These are phyloP conservation scores for Crassisporium funariophilum DNA, from an alignment of 768 basidiomycete species.

Conservation along the genomic window DNA sequence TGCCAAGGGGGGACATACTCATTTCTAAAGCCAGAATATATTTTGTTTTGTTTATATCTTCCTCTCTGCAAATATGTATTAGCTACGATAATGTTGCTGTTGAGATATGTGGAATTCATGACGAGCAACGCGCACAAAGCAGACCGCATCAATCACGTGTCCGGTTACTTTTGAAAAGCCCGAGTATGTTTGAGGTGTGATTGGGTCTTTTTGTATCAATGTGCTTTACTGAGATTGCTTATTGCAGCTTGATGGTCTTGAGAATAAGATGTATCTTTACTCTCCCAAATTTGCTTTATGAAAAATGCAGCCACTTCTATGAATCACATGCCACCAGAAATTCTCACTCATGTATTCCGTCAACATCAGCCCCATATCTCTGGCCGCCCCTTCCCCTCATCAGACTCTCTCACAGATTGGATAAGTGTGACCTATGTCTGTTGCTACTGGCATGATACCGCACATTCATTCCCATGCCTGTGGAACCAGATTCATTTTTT, in stretches of 20 bases:
- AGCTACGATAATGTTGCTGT: no score
- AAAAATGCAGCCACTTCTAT: neutral
- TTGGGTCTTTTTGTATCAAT: neutral
- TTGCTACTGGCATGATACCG: neutral
- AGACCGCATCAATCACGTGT: no score
- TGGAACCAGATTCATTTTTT: constrained; percentile 1
- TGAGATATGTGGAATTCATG: no score
- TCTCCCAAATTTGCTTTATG: neutral
- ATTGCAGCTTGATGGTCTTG: neutral
- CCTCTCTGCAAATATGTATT: no score
- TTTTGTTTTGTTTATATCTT: no score
- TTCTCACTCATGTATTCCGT: neutral
- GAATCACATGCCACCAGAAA: neutral
- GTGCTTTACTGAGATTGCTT: no score
- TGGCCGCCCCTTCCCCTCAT: neutral
- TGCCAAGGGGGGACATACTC: no score
- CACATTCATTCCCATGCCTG: neutral
- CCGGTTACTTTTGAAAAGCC: no score
- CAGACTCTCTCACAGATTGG: neutral
- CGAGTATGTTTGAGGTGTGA: neutral
- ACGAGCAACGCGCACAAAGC: no score
- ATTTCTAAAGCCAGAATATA: no score
- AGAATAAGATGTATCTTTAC: neutral
- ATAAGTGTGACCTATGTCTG: neutral
- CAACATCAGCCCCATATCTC: neutral